Percentiles rank a stretch among this genome's conserved stretches.
These are phyloP conservation scores for Apiospora sp. DNA, from an alignment of 2,329 filamentous ascomycete genomes.

Conservation along the genomic window DNA sequence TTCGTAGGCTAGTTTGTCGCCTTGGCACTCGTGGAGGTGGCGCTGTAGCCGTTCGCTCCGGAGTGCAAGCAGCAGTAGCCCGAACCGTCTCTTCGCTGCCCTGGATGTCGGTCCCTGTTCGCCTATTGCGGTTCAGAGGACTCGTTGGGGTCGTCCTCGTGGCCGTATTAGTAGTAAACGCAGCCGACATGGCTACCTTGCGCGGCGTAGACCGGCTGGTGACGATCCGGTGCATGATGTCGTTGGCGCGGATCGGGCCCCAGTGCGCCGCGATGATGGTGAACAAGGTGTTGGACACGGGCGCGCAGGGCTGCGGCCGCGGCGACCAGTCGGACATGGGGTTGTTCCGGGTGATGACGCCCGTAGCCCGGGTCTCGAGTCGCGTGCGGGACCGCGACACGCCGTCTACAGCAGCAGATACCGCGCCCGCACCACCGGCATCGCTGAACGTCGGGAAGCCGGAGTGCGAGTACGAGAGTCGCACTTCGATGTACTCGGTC, in stretches of 20 bases:
- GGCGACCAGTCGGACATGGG: constrained; percentile 61
- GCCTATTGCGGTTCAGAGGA: not conserved
- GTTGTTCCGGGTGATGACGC: constrained; percentile 58
- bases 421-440: constrained; percentile 39
- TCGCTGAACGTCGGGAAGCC: constrained; percentile 53
- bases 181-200: not conserved
- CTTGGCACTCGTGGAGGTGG: constrained; percentile 7
- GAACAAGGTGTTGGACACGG: constrained; percentile 49
- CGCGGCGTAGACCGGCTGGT: constrained; percentile 28
- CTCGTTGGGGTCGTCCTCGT: not conserved
- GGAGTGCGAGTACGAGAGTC: constrained; percentile 63
- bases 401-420: constrained; percentile 43
- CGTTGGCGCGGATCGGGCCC: constrained; percentile 53
- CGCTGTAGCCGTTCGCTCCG: not conserved
- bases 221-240: constrained; percentile 49
- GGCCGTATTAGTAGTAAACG: not conserved
- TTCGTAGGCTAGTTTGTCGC: constrained; percentile 30
- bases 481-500: constrained; percentile 59
- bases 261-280: constrained; percentile 57
- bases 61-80: not conserved
- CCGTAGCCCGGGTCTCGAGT: constrained; percentile 61
- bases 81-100: constrained; percentile 15
- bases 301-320: constrained; percentile 42
- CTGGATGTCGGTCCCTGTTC: not conserved
- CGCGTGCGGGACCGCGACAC: constrained; percentile 53